Conservation (phyloP, 2,329 filamentous ascomycete genomes). For the Alternaria conjuncta region DNA sequence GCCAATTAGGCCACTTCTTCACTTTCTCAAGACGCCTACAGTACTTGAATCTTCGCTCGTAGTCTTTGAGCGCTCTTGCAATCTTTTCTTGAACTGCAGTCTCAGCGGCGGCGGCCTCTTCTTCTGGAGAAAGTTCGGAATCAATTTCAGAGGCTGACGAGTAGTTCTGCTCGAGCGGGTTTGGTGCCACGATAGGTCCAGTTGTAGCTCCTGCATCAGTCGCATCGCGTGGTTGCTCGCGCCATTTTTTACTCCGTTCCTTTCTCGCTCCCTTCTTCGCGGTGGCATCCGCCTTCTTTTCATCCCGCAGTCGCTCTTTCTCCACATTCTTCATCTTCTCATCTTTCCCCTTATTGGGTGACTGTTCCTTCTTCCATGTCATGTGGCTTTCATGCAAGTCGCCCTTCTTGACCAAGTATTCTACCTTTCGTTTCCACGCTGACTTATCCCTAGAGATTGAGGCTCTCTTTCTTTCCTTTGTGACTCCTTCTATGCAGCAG, state of each 20-base stretch:
- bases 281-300: neutral
- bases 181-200: neutral
- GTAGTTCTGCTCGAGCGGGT: neutral
- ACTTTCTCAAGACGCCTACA: neutral
- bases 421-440: neutral
- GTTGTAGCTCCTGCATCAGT: neutral
- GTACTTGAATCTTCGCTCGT: neutral
- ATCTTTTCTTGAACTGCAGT: neutral
- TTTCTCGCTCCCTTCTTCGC: neutral
- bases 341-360: too few species aligned
- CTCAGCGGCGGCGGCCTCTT: neutral
- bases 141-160: fast-evolving
- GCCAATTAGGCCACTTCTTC: neutral
- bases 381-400: neutral
- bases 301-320: fast-evolving
- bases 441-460: too few species aligned
- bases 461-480: neutral
- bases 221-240: neutral
- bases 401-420: neutral
- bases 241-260: neutral
- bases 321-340: neutral
- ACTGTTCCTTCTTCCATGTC: neutral
- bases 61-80: fast-evolving
- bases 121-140: neutral
- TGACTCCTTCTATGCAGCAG: neutral